Evolutionary conservation across 163 green algal genomes (phyloP), one percentile per base, ranked within the genome.

Genomic region (Prototheca wickerhamii): DNA sequence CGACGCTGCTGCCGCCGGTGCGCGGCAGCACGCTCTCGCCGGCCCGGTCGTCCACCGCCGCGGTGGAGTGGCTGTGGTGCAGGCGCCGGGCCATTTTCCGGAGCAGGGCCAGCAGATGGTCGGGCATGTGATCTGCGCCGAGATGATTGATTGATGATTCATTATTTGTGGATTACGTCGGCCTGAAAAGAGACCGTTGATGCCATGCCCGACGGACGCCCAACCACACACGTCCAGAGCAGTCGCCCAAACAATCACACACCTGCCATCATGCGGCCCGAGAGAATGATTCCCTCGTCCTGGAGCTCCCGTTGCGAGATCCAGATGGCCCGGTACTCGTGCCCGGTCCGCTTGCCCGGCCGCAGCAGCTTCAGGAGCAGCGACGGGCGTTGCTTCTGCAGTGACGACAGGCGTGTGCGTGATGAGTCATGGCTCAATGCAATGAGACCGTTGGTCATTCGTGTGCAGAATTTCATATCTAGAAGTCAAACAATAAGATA

Each of bases 251-350:
- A 29, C 6, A 25, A 6, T 33, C 20, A 2, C 51, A 8, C 52
- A 68, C 52, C 62, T 51, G 63, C 63, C 64, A 71, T 64, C 64
- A 71, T 71, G 57, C 64, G 64, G 4, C 63, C 40, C 23, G 71
- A 80, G 20, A 88, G 64, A 35, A 89, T 63, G 35, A 90, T 83
- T 25, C 84, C 84, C 60, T 89, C 72, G 4, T 58, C 37, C 28
- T 68, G 32, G 42, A 90, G 55, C 5, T 74, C 73, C 23, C 61
- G 43, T 20, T 67, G 62, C 0, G 68, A 72, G n/a, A 82, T 70
- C 77, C 78, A 90, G 34, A 84, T 74, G 28, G 80, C 56, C 3
- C 73, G 46, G 62, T 83, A 88, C 43, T 65, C 35, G 34, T 60
- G 64, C 43, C 54, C 49, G 53, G 33, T 29, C 53, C 35, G 60